Base-by-base conservation (phyloP, 805 yeast species). In the Ogataea ramenticola region DNA sequence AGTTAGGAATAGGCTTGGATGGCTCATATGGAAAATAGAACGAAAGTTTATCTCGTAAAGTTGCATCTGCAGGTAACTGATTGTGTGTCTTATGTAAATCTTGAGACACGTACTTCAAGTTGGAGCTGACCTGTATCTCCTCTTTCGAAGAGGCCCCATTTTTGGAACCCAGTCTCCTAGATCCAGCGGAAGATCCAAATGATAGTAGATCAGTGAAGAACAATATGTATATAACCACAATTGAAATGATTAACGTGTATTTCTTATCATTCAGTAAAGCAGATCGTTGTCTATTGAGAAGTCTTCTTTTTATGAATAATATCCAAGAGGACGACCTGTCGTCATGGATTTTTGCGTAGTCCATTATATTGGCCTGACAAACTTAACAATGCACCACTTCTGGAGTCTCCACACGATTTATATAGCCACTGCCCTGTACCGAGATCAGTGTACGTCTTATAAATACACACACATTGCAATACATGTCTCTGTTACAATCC, bases 21-120 rank as follows among this genome's bases (percentile, higher is more conserved):
- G 80, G 67, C 47, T 83, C 82, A 64, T 90, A 91, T 0, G 96
- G 96, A 58, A 78, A 86, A 52, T 82, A 75, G 57, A 64, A 79
- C 17, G 82, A 71, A 48, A 90, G 69, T 57, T 85, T 87, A 35
- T 77, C 79, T 37, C 84, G 60, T 39, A 71, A 44, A 9, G 65
- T 47, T 4, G 60, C 45, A 14, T 45, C 42, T 2, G 16, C 14
- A 6, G 57, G 51, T 11, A 58, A 39, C 16, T 43, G 38, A 40
- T 36, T 36, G 10, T 56, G 57, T 42, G 40, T 35, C 30, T 27
- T 19, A 8, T 44, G 40, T 10, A 49, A 14, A 24, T 54, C 47
- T 15, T 27, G 16, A 1, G 51, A 52, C 17, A 50, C 40, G 2
- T 46, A 44, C 17, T 43, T 52, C 36, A 51, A 48, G 37, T 56